phyloP scores from a whole-genome alignment of 257 asterid genomes.

The Lantana camara region DNA sequence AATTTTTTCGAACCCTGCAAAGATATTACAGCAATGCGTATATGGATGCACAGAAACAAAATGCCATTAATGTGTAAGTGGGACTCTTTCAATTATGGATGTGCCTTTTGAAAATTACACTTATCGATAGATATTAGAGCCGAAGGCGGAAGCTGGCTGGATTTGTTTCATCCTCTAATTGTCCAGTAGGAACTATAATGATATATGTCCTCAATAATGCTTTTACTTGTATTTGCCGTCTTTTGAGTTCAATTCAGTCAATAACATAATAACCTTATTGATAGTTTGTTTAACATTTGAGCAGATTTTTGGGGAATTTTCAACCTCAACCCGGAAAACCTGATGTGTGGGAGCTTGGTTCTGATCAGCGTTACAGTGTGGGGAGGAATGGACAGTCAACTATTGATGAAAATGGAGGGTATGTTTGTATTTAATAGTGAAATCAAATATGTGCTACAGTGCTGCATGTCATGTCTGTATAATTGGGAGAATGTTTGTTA shows the following conservation, averaged over 20 bases:
- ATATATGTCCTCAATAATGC: background rate
- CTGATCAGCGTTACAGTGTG: slow-evolving; percentile 44
- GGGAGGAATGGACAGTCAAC: slow-evolving; percentile 44
- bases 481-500: slow-evolving; percentile 8
- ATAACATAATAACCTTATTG: background rate
- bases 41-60: slow-evolving; percentile 74
- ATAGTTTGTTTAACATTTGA: slow-evolving; percentile 26
- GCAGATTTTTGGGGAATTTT: slow-evolving; percentile 82
- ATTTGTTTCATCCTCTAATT: background rate
- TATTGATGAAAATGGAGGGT: slow-evolving; percentile 54
- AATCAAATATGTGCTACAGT: background rate
- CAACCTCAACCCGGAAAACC: slow-evolving; percentile 71
- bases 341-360: slow-evolving; percentile 66
- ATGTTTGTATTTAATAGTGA: slow-evolving; percentile 5
- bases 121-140: slow-evolving; percentile 6
- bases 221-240: background rate
- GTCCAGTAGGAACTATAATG: background rate
- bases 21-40: slow-evolving; percentile 76
- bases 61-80: slow-evolving; percentile 76
- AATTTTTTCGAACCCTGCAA: slow-evolving; percentile 75
- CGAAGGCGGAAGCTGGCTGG: slow-evolving; percentile 10
- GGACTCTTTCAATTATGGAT: background rate
- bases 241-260: background rate
- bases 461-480: slow-evolving; percentile 1
- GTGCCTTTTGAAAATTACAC: background rate